A percentile compares a stretch with the other conserved stretches of the same genome.
These are phyloP conservation scores for Mucor piriformis DNA, from an alignment of 371 early-diverging fungal genomes.

Conservation along the genomic window DNA sequence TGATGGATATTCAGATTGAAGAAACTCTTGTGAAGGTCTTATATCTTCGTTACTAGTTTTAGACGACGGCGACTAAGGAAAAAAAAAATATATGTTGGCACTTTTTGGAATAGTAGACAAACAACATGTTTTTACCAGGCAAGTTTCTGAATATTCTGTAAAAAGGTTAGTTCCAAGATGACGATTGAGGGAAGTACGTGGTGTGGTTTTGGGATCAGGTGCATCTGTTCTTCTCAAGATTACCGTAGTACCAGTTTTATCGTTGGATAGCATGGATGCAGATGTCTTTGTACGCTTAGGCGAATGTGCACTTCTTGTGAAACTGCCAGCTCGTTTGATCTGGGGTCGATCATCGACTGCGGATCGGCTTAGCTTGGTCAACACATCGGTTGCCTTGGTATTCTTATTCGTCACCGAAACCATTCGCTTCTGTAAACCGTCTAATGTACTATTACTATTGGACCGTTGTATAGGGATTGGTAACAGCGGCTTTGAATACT, in stretches of 20 bases:
- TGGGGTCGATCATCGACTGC: slow-evolving; percentile 23
- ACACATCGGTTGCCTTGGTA: background rate
- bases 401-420: slow-evolving; percentile 2
- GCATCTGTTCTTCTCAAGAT: slow-evolving; percentile 12
- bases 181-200: slow-evolving; percentile 12
- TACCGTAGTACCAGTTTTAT: slow-evolving; percentile 14
- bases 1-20: slow-evolving; percentile 7
- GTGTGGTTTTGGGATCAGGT: slow-evolving; percentile 18
- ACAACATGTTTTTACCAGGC: background rate
- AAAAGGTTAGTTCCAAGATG: slow-evolving; percentile 16
- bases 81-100: no score
- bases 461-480: background rate
- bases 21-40: background rate
- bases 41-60: background rate
- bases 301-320: slow-evolving; percentile 21
- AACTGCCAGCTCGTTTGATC: slow-evolving; percentile 27
- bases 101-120: no score
- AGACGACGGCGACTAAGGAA: slow-evolving; percentile 4
- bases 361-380: slow-evolving; percentile 23
- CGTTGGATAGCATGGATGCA: slow-evolving; percentile 10
- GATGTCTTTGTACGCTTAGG: slow-evolving; percentile 6
- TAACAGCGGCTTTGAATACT: background rate
- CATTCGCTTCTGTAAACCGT: slow-evolving; percentile 15
- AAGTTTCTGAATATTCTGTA: slow-evolving; percentile 17
- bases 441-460: slow-evolving; percentile 8